Evolutionary conservation across 257 asterid genomes (phyloP), one percentile per base, ranked within the genome.

Genomic region (Solanum appendiculatum): DNA sequence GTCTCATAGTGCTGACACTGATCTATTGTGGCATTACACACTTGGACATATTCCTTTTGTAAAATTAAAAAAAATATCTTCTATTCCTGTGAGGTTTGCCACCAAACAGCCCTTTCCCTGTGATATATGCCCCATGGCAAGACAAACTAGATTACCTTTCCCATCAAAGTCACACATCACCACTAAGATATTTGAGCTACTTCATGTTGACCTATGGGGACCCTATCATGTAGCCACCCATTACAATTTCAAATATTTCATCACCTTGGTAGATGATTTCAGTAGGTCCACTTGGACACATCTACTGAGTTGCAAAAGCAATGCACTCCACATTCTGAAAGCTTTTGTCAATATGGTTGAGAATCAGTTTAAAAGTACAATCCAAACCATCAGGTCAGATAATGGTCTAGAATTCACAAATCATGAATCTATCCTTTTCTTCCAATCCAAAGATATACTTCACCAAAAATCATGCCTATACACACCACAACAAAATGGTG

Each of bases 61-160:
- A 15, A 46, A 46, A 46, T 13, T 46, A 6, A 46, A 46, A 14
- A 14, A 4, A 1, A 46, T 46, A 46, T 13, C 54, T 0, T 13
- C 54, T 14, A 14, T 13, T 46, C 20, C 7, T 14, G 0, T 46
- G 54, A 14, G 4, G 5, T 46, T 46, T 14, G 18, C 20, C 4
- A 0, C 56, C 5, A 15, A 46, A 14, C 20, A 46, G 1, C 20
- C 20, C 0, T 46, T 46, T 6, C 4, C 0, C 0, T 13, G 6
- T 13, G 20, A 6, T 13, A 46, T 46, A 13, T 46, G 20, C 13
- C 54, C 20, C 13, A 46, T 46, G 54, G 20, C 54, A 46, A 14
- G 54, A 13, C 20, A 14, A 14, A 46, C 2, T 14, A 46, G 2
- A 5, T 1, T 14, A 1, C 1, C 1, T 5, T 4, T 46, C 7